A percentile compares a stretch with the other conserved stretches of the same genome.
These are phyloP conservation scores for Rubia yunnanensis DNA, from an alignment of 257 asterid species.

Conservation along the genomic window DNA sequence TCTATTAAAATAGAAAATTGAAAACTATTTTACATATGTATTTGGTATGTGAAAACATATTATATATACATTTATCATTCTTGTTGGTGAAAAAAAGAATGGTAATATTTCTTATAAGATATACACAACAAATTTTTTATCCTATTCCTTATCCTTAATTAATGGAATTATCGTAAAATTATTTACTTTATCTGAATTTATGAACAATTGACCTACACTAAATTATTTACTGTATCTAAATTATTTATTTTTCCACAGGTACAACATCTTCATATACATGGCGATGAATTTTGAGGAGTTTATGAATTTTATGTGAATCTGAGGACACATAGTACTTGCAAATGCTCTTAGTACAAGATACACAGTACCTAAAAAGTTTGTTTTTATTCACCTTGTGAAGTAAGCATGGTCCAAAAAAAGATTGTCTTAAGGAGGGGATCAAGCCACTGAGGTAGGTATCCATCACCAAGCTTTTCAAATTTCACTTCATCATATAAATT, in stretches of 20 bases:
- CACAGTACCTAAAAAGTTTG: slow-evolving; percentile 5
- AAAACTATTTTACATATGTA: too few relatives aligned
- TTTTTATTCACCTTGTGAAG: not conserved
- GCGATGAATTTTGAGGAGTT: slow-evolving; percentile 1
- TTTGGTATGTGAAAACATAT: too few relatives aligned
- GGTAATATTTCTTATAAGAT: too few relatives aligned
- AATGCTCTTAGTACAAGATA: not conserved
- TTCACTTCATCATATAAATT: not conserved
- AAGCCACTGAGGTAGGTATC: not conserved
- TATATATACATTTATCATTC: too few relatives aligned
- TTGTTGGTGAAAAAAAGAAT: too few relatives aligned
- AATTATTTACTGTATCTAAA: too few relatives aligned
- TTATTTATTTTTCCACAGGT: not conserved
- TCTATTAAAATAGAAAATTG: too few relatives aligned
- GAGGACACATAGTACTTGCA: not conserved
- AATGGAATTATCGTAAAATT: too few relatives aligned
- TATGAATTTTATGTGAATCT: not conserved
- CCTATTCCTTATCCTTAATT: too few relatives aligned
- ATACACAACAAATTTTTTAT: too few relatives aligned
- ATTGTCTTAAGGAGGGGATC: not conserved
- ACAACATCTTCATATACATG: slow-evolving; percentile 15
- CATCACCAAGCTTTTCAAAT: not conserved
- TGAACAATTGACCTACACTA: slow-evolving; percentile 8
- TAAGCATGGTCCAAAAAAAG: slow-evolving; percentile 6
- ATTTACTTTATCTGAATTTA: slow-evolving; percentile 12